These are phyloP conservation scores for Afroboletus lepidellus DNA, from an alignment of 1,284 basidiomycete species.

Conservation along the genomic window DNA sequence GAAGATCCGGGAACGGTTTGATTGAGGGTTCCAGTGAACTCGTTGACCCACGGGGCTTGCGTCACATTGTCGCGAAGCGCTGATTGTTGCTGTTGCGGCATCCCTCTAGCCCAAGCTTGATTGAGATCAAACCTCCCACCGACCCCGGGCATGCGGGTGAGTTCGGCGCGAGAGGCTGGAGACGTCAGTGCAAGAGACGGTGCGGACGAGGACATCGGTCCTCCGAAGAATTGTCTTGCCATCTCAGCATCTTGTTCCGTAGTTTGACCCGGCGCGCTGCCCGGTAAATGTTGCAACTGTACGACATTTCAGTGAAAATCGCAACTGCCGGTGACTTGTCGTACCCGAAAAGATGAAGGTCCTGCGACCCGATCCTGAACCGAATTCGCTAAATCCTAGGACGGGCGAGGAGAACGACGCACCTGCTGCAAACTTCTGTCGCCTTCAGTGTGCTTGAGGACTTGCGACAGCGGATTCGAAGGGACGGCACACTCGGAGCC, in stretches of 20 bases:
- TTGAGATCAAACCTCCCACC: slow-evolving; percentile 38
- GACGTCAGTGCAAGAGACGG: slow-evolving; percentile 33
- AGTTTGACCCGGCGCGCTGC: slow-evolving; percentile 45
- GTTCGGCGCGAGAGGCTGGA: slow-evolving; percentile 39
- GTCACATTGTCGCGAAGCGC: slow-evolving; percentile 33
- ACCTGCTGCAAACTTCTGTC: slow-evolving; percentile 89
- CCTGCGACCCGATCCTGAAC: slow-evolving; percentile 70
- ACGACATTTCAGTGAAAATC: slow-evolving; percentile 5
- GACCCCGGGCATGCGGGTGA: slow-evolving; percentile 38
- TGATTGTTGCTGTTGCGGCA: slow-evolving; percentile 40
- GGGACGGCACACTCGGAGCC: slow-evolving; percentile 88
- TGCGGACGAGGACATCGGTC: slow-evolving; percentile 36
- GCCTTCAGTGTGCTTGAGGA: slow-evolving; percentile 88
- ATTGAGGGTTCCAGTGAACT: slow-evolving; percentile 37
- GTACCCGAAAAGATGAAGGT: slow-evolving; percentile 66
- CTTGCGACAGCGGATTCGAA: slow-evolving; percentile 86
- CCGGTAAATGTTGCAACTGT: slow-evolving; percentile 73
- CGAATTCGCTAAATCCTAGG: slow-evolving; percentile 3
- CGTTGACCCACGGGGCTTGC: slow-evolving; percentile 47
- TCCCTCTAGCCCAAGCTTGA: slow-evolving; percentile 56
- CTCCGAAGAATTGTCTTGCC: slow-evolving; percentile 76
- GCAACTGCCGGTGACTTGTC: slow-evolving; percentile 18
- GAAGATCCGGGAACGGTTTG: slow-evolving; percentile 11
- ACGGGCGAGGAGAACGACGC: slow-evolving; percentile 17
- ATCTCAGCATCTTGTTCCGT: slow-evolving; percentile 68